Evolutionary conservation across 208 protist genomes (phyloP), one percentile per base, ranked within the genome.

Genomic region (Trypanosoma cruzi): DNA sequence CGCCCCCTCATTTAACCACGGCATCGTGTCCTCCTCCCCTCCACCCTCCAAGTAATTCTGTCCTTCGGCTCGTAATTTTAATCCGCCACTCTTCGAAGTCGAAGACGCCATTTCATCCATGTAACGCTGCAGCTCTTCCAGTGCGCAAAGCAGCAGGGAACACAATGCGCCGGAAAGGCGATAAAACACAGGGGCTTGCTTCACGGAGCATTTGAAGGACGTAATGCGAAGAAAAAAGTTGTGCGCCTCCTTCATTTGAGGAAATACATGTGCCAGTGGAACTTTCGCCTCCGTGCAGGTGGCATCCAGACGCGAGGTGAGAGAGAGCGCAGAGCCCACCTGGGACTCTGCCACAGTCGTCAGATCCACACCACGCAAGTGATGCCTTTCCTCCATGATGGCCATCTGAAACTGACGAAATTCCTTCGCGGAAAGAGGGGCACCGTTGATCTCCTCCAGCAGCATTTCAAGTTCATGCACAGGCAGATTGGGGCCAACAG

Each of bases 261-360:
- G 87, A 60, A 93, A 90, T 6, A 92, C 48, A 4, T 60, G 46
- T 13, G 68, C 55, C 0, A 93, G 72, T 11, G 81, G 74, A 16
- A 95, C 34, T 37, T 69, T 77, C 55, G 75, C 64, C 31, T 91
- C 79, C 2, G 64, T 82, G 77, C 85, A 92, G 16, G 83, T 63
- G 0, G 82, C 28, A 55, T 96, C 89, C 31, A 96, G 82, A 28
- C 77, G 80, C 0, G 75, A 77, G 10, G 87, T 92, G 56, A 92
- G 78, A n/a, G 68, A 63, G 18, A 96, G 73, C 37, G 81, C 76
- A 53, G 71, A 72, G 18, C 79, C 65, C 34, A 88, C 66, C 20
- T 64, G 77, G 22, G 77, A 77, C 22, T 81, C 68, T 6, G 70
- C 58, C 64, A 90, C 70, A 32, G 79, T 68, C 42, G 53, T 68